Conservation (phyloP, 257 asterid species). For the Gentiana dahurica region DNA sequence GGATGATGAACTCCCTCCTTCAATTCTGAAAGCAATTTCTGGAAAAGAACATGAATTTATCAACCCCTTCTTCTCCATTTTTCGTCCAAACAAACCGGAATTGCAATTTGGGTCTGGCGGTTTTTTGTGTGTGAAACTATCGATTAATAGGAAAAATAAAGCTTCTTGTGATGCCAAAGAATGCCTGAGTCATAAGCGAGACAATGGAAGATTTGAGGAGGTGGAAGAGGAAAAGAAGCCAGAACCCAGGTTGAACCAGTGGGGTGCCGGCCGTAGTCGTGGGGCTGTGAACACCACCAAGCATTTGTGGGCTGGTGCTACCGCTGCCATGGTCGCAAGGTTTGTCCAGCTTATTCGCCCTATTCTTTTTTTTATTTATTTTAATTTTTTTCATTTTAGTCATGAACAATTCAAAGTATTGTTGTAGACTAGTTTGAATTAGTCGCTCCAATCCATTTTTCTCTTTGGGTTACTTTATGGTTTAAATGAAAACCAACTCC, state of each 20-base stretch:
- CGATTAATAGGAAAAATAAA: conserved; percentile 32
- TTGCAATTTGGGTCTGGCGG: conserved; percentile 13
- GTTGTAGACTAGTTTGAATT: too few species aligned
- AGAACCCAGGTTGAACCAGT: conserved; percentile 15
- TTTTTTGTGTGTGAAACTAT: conserved; percentile 61
- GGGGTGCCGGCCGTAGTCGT: conserved; percentile 18
- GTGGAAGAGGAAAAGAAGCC: conserved; percentile 14
- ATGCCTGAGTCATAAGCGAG: conserved; percentile 19
- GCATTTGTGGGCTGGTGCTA: conserved; percentile 97
- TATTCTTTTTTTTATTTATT: too few species aligned
- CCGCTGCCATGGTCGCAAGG: conserved; percentile 95
- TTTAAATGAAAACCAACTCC: too few species aligned
- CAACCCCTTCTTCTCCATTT: conserved; percentile 17
- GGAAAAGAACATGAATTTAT: conserved; percentile 10
- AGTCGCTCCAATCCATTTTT: too few species aligned
- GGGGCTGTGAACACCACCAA: conserved; percentile 80
- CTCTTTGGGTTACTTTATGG: too few species aligned
- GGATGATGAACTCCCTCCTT: conserved; percentile 41
- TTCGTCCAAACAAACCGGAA: conserved; percentile 10
- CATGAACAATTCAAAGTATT: too few species aligned
- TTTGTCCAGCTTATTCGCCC: conserved; percentile 4
- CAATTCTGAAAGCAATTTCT: conserved; percentile 19
- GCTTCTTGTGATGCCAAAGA: conserved; percentile 15
- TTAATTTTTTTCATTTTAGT: too few species aligned
- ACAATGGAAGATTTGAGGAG: conserved; percentile 1